phyloP scores from a whole-genome alignment of 768 basidiomycete genomes.

The Naematelia encephala region DNA sequence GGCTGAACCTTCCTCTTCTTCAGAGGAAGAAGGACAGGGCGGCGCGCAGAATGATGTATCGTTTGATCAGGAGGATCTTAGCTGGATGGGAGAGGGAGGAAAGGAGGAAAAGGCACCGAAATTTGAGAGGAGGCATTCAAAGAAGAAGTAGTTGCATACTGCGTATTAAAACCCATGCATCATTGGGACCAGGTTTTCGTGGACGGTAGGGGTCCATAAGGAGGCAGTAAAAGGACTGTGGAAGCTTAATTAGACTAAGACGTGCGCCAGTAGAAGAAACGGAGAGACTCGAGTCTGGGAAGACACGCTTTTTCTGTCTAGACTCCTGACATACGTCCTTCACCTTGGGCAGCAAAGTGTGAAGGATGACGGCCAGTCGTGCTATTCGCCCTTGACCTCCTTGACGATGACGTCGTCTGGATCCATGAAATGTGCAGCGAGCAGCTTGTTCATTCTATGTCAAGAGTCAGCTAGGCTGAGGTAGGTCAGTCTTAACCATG shows the following conservation, averaged over 20 bases:
- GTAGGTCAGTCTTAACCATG: background rate
- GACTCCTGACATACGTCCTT: no score
- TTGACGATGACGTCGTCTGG: constrained; percentile 35
- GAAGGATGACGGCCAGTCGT: background rate
- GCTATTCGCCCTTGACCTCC: constrained; percentile 6
- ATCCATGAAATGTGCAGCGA: constrained; percentile 59
- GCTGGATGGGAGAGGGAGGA: constrained; percentile 50
- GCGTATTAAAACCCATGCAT: no score
- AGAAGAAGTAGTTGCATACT: constrained; percentile 49
- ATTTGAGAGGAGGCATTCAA: constrained; percentile 18
- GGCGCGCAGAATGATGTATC: background rate
- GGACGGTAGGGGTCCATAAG: no score
- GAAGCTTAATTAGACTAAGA: no score
- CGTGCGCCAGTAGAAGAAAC: no score
- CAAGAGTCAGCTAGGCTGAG: background rate
- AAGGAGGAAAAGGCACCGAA: constrained; percentile 42
- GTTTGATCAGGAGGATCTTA: constrained; percentile 39
- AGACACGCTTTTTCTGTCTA: no score
- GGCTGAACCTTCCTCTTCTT: background rate
- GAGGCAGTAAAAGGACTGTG: no score
- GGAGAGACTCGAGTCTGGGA: no score
- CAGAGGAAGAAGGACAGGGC: constrained; percentile 12
- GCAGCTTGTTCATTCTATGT: constrained; percentile 77
- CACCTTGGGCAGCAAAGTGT: background rate
- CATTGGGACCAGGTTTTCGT: no score